Conservation (phyloP, 2,329 filamentous ascomycete genomes). For the Nemania serpens region DNA sequence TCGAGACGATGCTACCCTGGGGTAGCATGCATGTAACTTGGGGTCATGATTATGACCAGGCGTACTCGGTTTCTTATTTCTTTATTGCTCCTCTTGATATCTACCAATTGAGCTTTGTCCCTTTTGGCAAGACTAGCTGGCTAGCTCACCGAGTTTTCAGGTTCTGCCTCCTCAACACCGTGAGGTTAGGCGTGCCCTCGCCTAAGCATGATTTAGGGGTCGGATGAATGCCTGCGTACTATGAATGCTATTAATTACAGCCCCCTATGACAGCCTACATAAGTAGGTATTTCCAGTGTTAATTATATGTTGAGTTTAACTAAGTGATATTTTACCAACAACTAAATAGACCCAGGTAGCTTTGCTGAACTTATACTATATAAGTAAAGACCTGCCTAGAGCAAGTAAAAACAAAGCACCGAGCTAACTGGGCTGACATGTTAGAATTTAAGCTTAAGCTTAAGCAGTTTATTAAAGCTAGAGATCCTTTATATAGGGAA, state of each 20-base stretch:
- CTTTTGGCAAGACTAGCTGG: neutral
- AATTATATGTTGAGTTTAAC: too few species aligned
- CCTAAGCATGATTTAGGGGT: slow-evolving; percentile 30
- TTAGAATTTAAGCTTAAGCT: too few species aligned
- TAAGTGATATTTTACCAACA: too few species aligned
- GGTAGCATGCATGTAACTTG: slow-evolving; percentile 22
- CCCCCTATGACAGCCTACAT: neutral
- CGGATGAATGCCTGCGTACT: slow-evolving; percentile 2
- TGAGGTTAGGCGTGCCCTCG: slow-evolving; percentile 14
- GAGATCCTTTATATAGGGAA: too few species aligned
- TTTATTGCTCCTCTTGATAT: neutral
- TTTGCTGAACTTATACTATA: too few species aligned
- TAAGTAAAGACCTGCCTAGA: too few species aligned
- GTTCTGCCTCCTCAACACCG: slow-evolving; percentile 15
- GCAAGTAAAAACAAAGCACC: too few species aligned
- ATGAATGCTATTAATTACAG: neutral
- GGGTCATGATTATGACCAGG: slow-evolving; percentile 9
- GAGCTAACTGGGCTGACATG: too few species aligned
- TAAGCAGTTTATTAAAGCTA: too few species aligned
- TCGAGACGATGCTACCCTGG: slow-evolving; percentile 11
- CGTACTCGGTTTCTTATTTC: neutral
- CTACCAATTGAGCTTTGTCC: neutral
- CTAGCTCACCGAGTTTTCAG: slow-evolving; percentile 19
- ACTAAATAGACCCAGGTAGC: too few species aligned
- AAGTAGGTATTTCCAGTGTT: neutral